Evolutionary conservation across 176 grass and related monocot genomes (phyloP).

Genomic region (Triticum dicoccoides): DNA sequence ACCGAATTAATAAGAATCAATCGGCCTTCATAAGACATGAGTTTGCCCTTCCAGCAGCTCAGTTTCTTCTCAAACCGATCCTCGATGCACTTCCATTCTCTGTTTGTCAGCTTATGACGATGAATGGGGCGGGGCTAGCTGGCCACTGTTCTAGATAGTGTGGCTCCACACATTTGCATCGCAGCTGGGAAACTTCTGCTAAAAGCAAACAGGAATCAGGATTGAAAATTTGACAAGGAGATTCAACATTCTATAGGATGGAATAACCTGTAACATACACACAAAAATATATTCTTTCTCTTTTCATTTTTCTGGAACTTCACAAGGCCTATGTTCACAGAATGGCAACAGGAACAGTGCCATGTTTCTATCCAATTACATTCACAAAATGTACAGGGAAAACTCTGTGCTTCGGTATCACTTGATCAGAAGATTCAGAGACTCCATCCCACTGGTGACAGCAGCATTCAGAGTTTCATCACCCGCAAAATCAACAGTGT

Average conservation of each 20-base stretch:
- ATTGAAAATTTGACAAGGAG: too few species aligned
- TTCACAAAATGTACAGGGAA: conserved; percentile 29
- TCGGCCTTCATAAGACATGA: too few species aligned
- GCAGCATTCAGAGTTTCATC: conserved; percentile 12
- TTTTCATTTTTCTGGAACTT: background rate
- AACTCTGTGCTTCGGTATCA: background rate
- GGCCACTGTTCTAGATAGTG: background rate
- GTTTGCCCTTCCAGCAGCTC: too few species aligned
- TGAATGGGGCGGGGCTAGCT: too few species aligned
- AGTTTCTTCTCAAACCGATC: too few species aligned
- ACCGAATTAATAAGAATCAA: too few species aligned
- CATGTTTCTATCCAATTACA: conserved; percentile 6
- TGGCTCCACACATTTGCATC: background rate
- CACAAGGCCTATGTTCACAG: background rate
- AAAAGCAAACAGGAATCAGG: background rate
- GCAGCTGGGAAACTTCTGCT: background rate
- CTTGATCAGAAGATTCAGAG: background rate
- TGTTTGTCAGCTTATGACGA: too few species aligned
- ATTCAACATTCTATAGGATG: too few species aligned
- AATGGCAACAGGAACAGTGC: background rate
- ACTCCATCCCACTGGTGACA: background rate
- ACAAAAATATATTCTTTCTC: background rate
- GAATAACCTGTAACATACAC: too few species aligned
- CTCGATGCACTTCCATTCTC: too few species aligned
- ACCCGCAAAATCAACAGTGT: background rate